Base-by-base conservation (phyloP, 2,329 filamentous ascomycete genomes). In the Eutypella sp. region DNA sequence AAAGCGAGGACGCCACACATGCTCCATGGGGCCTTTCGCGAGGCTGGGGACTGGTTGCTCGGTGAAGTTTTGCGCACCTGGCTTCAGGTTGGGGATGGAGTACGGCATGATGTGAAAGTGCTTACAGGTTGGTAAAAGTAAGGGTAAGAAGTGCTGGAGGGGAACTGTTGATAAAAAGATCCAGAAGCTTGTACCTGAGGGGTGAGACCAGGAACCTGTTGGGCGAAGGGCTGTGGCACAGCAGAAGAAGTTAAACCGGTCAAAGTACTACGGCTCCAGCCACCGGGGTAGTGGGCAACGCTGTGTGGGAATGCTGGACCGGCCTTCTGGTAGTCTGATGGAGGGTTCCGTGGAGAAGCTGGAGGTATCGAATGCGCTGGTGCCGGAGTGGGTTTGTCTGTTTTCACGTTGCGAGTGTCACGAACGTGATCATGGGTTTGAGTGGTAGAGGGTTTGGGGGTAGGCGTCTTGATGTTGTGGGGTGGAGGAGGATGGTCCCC, bases 301-400 rank as follows among this genome's bases (percentile, higher is more conserved):
- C 25, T 49, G 19, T 54, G 46, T 8, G 46, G 27, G 19, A 55
- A 55, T n/a, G 52, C 55, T 19, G 55, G 53, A 7, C 47, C 49
- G 5, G 53, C 41, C 3, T 23, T 37, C 40, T 56, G 51, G 34
- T 49, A 55, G 8, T 27, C 34, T 4, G 51, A 46, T n/a, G 5
- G 18, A n/a, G 25, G n/a, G 13, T 34, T 22, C 18, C 37, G 23
- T 24, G 40, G 40, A 15, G 19, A 39, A 39, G 36, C 23, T 39
- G 36, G 8, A n/a, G 7, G 19, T 20, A 20, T 7, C 15, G 36
- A 15, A 7, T 13, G 36, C 15, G 7, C 36, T 3, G 36, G 20
- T n/a, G 9, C 36, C 2, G 36, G 20, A 24, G 9, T 39, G 15
- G 8, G 20, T 9, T 45, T 39, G 19, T 19, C 23, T 4, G 23